Evolutionary conservation across 345 rosid genomes (phyloP).

Genomic region (Moringa oleifera): DNA sequence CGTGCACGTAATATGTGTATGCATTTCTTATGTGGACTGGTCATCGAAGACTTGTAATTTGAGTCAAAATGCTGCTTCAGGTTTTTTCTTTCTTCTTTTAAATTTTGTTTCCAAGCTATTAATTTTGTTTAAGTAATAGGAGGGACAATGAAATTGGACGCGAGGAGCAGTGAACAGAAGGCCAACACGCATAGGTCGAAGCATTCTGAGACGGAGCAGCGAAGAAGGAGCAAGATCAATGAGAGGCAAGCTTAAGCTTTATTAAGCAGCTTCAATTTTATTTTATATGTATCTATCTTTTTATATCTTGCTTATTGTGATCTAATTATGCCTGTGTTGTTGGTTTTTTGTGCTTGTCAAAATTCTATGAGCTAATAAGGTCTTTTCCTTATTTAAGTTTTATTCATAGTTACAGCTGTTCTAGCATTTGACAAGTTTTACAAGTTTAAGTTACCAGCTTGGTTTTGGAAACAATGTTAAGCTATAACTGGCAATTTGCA

Average conservation of each 20-base stretch:
- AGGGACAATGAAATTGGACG: slow-evolving; percentile 31
- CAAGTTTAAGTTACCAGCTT: no score
- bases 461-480: no score
- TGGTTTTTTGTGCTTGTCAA: not conserved
- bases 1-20: not conserved
- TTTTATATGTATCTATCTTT: no score
- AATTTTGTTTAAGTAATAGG: slow-evolving; percentile 12
- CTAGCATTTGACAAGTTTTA: no score
- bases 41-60: not conserved
- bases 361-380: no score
- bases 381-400: no score
- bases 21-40: not conserved
- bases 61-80: not conserved
- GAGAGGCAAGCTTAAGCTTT: slow-evolving; percentile 40
- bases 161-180: slow-evolving; percentile 37
- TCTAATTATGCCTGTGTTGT: no score
- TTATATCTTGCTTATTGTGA: not conserved
- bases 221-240: slow-evolving; percentile 81
- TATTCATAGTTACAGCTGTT: no score
- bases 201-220: slow-evolving; percentile 91
- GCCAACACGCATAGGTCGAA: slow-evolving; percentile 41
- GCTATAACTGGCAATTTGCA: no score
- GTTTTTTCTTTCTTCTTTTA: not conserved
- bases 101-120: not conserved
- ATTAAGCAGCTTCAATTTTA: no score